Evolutionary conservation across 1,284 basidiomycete species (phyloP).

Genomic region (Trametes polyzona): DNA sequence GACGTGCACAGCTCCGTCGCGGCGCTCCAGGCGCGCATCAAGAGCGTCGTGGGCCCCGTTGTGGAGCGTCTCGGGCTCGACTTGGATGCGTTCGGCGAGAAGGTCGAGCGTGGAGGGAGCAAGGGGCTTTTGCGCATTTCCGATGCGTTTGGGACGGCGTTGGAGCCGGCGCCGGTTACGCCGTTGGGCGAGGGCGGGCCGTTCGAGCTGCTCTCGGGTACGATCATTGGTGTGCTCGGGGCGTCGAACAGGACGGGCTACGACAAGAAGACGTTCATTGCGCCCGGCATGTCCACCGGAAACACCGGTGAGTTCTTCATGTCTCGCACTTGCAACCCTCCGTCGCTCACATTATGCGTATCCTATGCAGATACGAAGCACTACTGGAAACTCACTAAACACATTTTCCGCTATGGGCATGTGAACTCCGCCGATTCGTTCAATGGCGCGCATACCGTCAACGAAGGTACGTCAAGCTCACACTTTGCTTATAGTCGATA

Average conservation of each 20-base stretch:
- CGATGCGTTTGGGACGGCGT: constrained; percentile 46
- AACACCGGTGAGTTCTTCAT: constrained; percentile 15
- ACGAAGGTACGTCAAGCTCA: constrained; percentile 40
- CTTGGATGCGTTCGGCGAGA: constrained; percentile 52
- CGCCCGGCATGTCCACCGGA: constrained; percentile 30
- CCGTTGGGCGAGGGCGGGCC: constrained; percentile 49
- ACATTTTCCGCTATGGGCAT: constrained; percentile 55
- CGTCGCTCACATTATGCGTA: neutral
- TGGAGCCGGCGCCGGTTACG: constrained; percentile 59
- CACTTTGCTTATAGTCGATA: neutral
- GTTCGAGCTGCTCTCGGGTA: constrained; percentile 54
- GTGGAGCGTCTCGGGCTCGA: constrained; percentile 54
- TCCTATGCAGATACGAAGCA: constrained; percentile 44
- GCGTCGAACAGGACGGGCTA: constrained; percentile 38
- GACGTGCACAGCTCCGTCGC: constrained; percentile 50
- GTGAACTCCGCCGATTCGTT: constrained; percentile 31
- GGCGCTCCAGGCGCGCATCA: constrained; percentile 46
- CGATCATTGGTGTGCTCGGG: constrained; percentile 46
- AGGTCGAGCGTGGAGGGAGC: constrained; percentile 5
- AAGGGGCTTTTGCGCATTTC: constrained; percentile 38
- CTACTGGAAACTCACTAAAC: constrained; percentile 52
- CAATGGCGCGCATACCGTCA: constrained; percentile 59
- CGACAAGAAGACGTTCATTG: constrained; percentile 33
- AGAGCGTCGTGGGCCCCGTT: constrained; percentile 43
- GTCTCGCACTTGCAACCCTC: neutral